Conservation (phyloP, 768 basidiomycete genomes). For the Lyophyllum decastes region DNA sequence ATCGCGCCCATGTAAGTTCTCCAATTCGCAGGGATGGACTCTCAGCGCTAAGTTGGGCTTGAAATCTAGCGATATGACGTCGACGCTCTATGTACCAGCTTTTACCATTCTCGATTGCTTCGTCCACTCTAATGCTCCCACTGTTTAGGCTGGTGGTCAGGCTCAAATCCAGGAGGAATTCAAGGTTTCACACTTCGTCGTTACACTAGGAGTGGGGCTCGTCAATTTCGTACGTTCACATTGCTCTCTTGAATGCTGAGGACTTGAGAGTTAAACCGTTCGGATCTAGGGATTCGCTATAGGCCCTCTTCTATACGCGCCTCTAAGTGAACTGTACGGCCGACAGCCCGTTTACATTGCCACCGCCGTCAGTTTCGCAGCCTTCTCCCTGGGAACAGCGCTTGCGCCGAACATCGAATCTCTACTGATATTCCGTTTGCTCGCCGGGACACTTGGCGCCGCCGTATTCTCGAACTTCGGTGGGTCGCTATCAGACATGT, state of each 20-base stretch:
- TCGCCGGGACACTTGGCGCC: conserved; percentile 1
- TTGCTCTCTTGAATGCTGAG: not conserved
- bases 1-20: conserved; percentile 10
- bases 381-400: conserved; percentile 4
- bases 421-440: conserved; percentile 2
- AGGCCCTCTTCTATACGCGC: conserved; percentile 15
- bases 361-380: not conserved
- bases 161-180: conserved; percentile 7
- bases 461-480: conserved; percentile 15
- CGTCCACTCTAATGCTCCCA: not conserved
- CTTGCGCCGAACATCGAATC: conserved; percentile 3
- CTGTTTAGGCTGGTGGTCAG: conserved; percentile 4
- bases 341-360: conserved; percentile 12
- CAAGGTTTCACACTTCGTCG: conserved; percentile 5
- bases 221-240: conserved; percentile 3
- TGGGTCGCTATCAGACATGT: conserved; percentile 16
- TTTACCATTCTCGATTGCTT: not conserved
- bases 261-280: not conserved
- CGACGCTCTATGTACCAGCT: conserved; percentile 4
- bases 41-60: not conserved
- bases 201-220: conserved; percentile 7
- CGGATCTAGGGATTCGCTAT: conserved; percentile 13
- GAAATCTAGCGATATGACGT: conserved; percentile 9
- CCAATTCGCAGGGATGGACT: not conserved
- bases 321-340: conserved; percentile 13